phyloP scores from a whole-genome alignment of 179 eudicot species.

The Heliamphora pulchella region DNA sequence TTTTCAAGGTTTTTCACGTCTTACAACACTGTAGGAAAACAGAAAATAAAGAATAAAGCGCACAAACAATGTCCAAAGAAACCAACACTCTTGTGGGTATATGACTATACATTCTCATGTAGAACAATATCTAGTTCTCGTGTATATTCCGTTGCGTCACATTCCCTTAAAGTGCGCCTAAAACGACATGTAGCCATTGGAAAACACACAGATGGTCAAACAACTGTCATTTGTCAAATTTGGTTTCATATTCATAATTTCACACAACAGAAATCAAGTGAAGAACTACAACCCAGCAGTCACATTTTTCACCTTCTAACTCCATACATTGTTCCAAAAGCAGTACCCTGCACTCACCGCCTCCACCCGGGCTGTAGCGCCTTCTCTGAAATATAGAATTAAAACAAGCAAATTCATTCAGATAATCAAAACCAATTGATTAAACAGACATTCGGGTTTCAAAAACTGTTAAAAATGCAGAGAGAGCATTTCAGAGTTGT shows the following conservation, averaged over 20 bases:
- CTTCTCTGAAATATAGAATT: conserved; percentile 33
- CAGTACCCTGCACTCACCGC: conserved; percentile 29
- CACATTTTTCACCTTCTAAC: conserved; percentile 5
- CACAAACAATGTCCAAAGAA: background rate
- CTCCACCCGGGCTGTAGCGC: conserved; percentile 48
- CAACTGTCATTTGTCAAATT: conserved; percentile 8
- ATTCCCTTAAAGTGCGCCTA: background rate
- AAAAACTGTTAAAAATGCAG: background rate
- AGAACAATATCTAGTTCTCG: background rate
- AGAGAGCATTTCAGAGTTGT: background rate
- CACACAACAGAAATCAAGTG: conserved; percentile 9
- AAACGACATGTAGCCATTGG: background rate
- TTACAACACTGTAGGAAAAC: background rate
- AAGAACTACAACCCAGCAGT: conserved; percentile 12
- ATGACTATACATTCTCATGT: conserved; percentile 23
- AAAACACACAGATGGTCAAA: conserved; percentile 11
- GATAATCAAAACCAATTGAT: background rate
- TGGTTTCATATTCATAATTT: conserved; percentile 4
- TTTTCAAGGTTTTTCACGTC: conserved; percentile 1
- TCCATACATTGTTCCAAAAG: background rate
- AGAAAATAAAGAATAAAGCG: conserved; percentile 14
- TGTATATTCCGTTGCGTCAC: no score
- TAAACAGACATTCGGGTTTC: background rate
- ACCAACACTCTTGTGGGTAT: conserved; percentile 13
- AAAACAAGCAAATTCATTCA: background rate